Evolutionary conservation across 164 flowering plant genomes (phyloP).

Genomic region (Piper longum): DNA sequence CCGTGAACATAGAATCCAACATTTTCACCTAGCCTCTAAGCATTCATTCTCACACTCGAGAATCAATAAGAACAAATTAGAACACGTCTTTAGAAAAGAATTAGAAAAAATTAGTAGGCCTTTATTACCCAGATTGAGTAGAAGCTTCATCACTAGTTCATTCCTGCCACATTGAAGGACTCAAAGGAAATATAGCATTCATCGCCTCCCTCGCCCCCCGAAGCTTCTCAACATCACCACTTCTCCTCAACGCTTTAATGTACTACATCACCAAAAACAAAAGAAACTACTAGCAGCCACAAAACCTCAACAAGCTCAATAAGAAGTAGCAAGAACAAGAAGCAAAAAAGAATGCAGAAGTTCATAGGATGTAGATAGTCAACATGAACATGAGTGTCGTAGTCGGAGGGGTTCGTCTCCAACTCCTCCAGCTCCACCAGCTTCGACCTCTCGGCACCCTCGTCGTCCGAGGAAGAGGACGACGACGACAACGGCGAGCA

Average conservation of each 20-base stretch:
- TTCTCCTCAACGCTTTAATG: slow-evolving; percentile 50
- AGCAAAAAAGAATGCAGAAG: background rate
- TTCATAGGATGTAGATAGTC: background rate
- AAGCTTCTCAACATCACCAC: slow-evolving; percentile 62
- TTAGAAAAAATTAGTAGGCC: background rate
- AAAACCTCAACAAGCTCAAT: background rate
- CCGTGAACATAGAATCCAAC: no score
- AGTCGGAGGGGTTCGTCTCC: slow-evolving; percentile 40
- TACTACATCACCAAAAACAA: slow-evolving; percentile 27
- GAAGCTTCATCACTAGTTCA: slow-evolving; percentile 80
- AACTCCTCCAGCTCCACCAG: slow-evolving; percentile 46
- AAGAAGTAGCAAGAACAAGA: background rate
- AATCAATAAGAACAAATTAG: no score
- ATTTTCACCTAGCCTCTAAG: no score
- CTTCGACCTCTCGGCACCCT: slow-evolving; percentile 25
- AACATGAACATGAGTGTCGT: slow-evolving; percentile 66
- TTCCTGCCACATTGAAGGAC: slow-evolving; percentile 79
- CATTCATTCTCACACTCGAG: no score
- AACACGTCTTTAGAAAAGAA: background rate
- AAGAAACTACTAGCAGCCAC: background rate
- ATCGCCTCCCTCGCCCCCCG: slow-evolving; percentile 73
- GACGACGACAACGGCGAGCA: no score
- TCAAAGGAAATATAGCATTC: slow-evolving; percentile 59
- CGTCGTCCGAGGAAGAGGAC: slow-evolving; percentile 9
- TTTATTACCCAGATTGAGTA: slow-evolving; percentile 35